These are phyloP conservation scores for Carex sylvatica DNA, from an alignment of 202 grass and related monocot genomes.

Conservation along the genomic window DNA sequence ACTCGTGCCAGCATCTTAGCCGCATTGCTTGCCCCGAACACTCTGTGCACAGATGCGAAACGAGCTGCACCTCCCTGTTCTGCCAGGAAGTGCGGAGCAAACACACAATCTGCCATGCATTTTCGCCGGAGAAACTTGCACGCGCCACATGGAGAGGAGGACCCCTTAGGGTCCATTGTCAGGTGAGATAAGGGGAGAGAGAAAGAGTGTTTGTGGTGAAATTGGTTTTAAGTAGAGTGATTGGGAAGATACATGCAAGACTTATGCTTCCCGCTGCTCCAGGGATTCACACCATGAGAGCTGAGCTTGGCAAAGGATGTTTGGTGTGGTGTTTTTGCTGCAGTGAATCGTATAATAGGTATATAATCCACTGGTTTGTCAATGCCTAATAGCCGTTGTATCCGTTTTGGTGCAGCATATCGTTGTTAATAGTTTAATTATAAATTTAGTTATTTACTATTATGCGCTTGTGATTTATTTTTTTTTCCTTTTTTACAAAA, in stretches of 20 bases:
- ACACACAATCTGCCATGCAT: conserved; percentile 61
- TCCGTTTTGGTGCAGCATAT: not conserved
- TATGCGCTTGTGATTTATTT: not conserved
- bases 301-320: conserved; percentile 12
- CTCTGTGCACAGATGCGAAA: conserved; percentile 58
- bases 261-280: conserved; percentile 25
- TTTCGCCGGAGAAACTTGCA: conserved; percentile 88
- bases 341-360: not conserved
- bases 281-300: conserved; percentile 36
- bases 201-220: conserved; percentile 18
- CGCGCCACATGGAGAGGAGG: conserved; percentile 60
- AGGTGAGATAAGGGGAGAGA: not conserved
- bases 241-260: conserved; percentile 24
- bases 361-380: not conserved
- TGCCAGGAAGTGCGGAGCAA: conserved; percentile 69
- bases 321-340: not conserved
- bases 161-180: conserved; percentile 17
- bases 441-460: not conserved
- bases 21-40: conserved; percentile 94
- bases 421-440: not conserved
- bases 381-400: too few species aligned
- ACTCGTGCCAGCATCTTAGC: conserved; percentile 73
- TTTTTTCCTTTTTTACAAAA: not conserved
- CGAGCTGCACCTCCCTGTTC: conserved; percentile 37
- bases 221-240: conserved; percentile 10